A percentile compares a stretch with the other conserved stretches of the same genome.
These are phyloP conservation scores for Trichoderma gracile DNA, from an alignment of 2,329 filamentous ascomycete species.

Conservation along the genomic window DNA sequence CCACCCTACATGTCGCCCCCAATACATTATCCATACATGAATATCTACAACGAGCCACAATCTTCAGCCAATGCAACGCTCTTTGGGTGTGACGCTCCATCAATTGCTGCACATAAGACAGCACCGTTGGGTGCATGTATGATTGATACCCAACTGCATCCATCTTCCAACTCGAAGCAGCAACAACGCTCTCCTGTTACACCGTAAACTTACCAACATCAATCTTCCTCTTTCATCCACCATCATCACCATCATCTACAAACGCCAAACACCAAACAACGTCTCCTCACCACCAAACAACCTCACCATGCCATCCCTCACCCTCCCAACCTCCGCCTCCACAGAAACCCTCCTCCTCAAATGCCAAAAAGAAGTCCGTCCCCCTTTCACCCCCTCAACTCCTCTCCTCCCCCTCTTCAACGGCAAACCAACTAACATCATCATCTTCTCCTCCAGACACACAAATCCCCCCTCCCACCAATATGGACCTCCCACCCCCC, in stretches of 20 bases:
- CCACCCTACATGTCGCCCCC: too few species aligned
- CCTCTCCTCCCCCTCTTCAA: neutral
- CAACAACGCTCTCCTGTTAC: neutral
- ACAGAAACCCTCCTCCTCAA: constrained; percentile 21
- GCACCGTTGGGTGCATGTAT: neutral
- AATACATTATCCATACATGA: neutral
- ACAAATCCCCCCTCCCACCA: constrained; percentile 13
- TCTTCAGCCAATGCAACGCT: neutral
- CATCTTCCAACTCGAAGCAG: neutral
- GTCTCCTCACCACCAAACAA: neutral
- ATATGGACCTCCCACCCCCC: constrained; percentile 18
- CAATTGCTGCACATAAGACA: neutral
- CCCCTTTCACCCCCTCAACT: neutral
- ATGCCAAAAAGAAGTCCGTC: constrained; percentile 18
- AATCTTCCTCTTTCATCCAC: neutral
- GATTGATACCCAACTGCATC: constrained; percentile 18
- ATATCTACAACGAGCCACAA: neutral
- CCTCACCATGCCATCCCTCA: constrained; percentile 8
- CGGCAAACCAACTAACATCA: neutral
- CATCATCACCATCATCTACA: neutral
- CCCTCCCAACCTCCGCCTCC: neutral
- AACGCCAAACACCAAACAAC: neutral
- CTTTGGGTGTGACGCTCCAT: neutral
- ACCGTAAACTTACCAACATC: too few species aligned
- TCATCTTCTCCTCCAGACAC: neutral